A percentile compares a stretch with the other conserved stretches of the same genome.
Conservation (phyloP, 495 filamentous ascomycete species). For the Polyplosphaeria fusca region DNA sequence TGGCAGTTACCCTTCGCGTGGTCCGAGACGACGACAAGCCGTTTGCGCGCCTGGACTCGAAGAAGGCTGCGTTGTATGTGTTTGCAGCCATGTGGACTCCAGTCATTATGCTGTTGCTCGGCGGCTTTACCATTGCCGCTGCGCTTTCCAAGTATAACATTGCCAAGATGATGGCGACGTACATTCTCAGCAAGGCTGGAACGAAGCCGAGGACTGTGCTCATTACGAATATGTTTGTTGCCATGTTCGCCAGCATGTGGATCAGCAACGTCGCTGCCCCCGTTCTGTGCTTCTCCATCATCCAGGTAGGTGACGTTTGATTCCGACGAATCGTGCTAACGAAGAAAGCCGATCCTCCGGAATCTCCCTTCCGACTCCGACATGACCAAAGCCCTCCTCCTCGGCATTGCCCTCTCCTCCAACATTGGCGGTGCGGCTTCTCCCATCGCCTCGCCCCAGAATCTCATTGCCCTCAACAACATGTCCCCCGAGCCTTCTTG, state of each 20-base stretch:
- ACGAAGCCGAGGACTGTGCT: constrained; percentile 84
- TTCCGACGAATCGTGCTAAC: too few species aligned
- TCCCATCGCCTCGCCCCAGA: constrained; percentile 94
- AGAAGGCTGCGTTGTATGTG: constrained; percentile 72
- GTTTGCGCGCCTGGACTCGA: constrained; percentile 64
- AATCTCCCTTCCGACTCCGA: constrained; percentile 85
- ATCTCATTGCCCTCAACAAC: constrained; percentile 91
- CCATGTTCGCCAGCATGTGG: constrained; percentile 97
- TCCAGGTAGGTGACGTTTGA: constrained; percentile 59
- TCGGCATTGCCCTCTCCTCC: constrained; percentile 91
- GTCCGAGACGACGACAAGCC: constrained; percentile 73
- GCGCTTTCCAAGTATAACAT: constrained; percentile 96
- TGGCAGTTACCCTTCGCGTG: constrained; percentile 81
- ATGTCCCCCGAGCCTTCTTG: constrained; percentile 89
- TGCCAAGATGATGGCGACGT: constrained; percentile 92
- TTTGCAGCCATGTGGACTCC: constrained; percentile 98
- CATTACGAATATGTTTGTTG: constrained; percentile 96
- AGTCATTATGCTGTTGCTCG: constrained; percentile 96
- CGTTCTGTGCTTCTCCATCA: constrained; percentile 97
- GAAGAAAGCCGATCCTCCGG: constrained; percentile 87
- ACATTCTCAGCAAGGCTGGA: constrained; percentile 95
- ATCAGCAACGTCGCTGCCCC: constrained; percentile 98
- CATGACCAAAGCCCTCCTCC: constrained; percentile 91
- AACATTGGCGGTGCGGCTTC: constrained; percentile 96
- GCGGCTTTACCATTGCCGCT: constrained; percentile 93